phyloP scores from a whole-genome alignment of 805 yeast genomes.

The Jamesozyma rosinii region DNA sequence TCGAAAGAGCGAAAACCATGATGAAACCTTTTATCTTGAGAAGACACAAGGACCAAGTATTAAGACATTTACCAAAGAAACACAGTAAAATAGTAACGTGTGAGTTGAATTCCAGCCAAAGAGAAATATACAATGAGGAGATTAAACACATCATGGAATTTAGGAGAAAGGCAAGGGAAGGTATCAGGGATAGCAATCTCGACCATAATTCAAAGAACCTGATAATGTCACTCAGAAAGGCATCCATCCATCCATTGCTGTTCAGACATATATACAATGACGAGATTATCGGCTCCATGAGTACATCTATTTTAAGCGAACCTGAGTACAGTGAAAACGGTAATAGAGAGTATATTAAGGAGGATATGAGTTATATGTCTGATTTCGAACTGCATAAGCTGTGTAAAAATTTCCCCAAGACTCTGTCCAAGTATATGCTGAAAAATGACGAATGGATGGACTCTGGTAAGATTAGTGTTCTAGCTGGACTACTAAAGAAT shows the following conservation, averaged over 20 bases:
- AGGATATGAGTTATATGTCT: conserved; percentile 92
- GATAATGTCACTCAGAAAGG: conserved; percentile 83
- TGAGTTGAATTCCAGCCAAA: conserved; percentile 47
- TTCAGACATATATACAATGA: conserved; percentile 62
- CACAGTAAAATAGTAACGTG: conserved; percentile 56
- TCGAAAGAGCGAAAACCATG: conserved; percentile 89
- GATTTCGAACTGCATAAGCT: conserved; percentile 78
- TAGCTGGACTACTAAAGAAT: conserved; percentile 48
- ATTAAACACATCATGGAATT: conserved; percentile 36
- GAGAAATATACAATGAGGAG: conserved; percentile 51
- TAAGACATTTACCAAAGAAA: conserved; percentile 80
- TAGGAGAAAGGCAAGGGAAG: conserved; percentile 6
- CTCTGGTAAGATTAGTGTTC: conserved; percentile 64
- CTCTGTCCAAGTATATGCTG: conserved; percentile 46
- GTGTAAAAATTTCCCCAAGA: conserved; percentile 63
- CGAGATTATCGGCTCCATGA: conserved; percentile 51
- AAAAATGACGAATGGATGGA: conserved; percentile 45
- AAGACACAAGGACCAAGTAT: conserved; percentile 84
- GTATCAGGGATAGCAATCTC: conserved; percentile 24
- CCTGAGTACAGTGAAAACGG: conserved; percentile 67
- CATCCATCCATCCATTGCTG: conserved; percentile 83
- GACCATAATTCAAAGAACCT: conserved; percentile 43
- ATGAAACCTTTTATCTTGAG: conserved; percentile 96
- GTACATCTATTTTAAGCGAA: conserved; percentile 69
- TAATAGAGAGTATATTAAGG: conserved; percentile 64